A percentile compares a stretch with the other conserved stretches of the same genome.
Conservation (phyloP, 2,329 filamentous ascomycete genomes). For the Neonectria ditissima region DNA sequence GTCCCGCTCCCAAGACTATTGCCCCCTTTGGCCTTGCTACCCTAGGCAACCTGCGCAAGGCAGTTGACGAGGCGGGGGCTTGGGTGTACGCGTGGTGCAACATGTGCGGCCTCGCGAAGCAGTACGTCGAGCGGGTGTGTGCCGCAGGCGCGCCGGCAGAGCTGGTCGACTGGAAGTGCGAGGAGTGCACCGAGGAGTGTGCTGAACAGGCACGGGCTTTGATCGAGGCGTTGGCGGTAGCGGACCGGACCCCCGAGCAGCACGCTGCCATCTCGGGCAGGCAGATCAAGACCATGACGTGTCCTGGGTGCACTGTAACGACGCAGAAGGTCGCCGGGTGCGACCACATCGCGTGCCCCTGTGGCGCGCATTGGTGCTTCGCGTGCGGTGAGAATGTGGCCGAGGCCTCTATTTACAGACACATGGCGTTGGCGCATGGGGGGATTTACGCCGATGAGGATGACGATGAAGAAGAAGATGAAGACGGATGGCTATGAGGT, state of each 20-base stretch:
- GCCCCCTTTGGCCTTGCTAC: conserved; percentile 52
- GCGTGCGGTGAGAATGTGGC: conserved; percentile 49
- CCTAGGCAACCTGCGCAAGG: conserved; percentile 53
- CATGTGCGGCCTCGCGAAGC: conserved; percentile 56
- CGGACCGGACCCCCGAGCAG: background rate
- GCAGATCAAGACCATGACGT: conserved; percentile 41
- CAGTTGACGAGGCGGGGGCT: conserved; percentile 54
- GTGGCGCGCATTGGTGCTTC: conserved; percentile 56
- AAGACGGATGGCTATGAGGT: conserved; percentile 21
- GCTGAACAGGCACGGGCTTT: background rate
- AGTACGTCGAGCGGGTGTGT: conserved; percentile 58
- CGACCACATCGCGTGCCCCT: conserved; percentile 55
- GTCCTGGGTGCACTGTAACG: conserved; percentile 52
- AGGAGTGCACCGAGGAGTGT: conserved; percentile 47
- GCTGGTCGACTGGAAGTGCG: conserved; percentile 56
- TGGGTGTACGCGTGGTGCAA: conserved; percentile 64
- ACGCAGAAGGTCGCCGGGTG: conserved; percentile 54
- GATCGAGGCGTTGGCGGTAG: background rate
- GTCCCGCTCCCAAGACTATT: conserved; percentile 53
- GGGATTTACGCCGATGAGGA: conserved; percentile 44
- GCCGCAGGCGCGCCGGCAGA: conserved; percentile 54
- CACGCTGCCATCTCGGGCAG: background rate
- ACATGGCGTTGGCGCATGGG: conserved; percentile 51
- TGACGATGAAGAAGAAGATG: conserved; percentile 31
- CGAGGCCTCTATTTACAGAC: conserved; percentile 49